Conservation (phyloP, 83 land plant species). For the Isoetes engelmannii region DNA sequence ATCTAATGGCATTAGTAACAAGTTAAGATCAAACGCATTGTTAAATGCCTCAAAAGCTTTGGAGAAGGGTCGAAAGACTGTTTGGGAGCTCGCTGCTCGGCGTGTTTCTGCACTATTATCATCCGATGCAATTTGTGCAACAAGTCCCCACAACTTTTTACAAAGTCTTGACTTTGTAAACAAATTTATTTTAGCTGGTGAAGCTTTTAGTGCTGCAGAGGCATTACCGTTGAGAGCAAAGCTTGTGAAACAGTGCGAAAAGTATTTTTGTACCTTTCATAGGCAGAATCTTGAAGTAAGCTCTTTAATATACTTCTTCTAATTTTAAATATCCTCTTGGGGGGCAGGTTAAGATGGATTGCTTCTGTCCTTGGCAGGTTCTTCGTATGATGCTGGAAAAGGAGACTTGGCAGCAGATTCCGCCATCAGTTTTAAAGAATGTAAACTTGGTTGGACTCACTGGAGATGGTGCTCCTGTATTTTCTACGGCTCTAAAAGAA, state of each 20-base stretch:
- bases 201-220: conserved; percentile 71
- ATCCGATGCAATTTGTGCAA: conserved; percentile 47
- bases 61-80: conserved; percentile 53
- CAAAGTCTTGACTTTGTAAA: conserved; percentile 58
- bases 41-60: conserved; percentile 47
- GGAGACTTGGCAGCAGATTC: conserved; percentile 72
- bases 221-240: conserved; percentile 62
- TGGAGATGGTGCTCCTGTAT: conserved; percentile 84
- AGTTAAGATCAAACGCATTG: conserved; percentile 33
- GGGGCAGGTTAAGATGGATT: conserved; percentile 1
- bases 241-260: conserved; percentile 47
- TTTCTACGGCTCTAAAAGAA: conserved; percentile 25
- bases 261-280: conserved; percentile 52
- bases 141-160: conserved; percentile 71
- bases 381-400: conserved; percentile 78
- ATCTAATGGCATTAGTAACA: not conserved
- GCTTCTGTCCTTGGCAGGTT: conserved; percentile 37
- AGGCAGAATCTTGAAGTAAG: conserved; percentile 60
- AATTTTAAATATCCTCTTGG: conserved; percentile 9
- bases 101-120: conserved; percentile 68
- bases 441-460: conserved; percentile 76
- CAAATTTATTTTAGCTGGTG: conserved; percentile 67
- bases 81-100: conserved; percentile 77
- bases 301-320: not conserved
- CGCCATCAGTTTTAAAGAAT: conserved; percentile 55